Evolutionary conservation across 2,329 filamentous ascomycete species (phyloP), one percentile per base, ranked within the genome.

Genomic region (Pseudogymnoascus sp.): DNA sequence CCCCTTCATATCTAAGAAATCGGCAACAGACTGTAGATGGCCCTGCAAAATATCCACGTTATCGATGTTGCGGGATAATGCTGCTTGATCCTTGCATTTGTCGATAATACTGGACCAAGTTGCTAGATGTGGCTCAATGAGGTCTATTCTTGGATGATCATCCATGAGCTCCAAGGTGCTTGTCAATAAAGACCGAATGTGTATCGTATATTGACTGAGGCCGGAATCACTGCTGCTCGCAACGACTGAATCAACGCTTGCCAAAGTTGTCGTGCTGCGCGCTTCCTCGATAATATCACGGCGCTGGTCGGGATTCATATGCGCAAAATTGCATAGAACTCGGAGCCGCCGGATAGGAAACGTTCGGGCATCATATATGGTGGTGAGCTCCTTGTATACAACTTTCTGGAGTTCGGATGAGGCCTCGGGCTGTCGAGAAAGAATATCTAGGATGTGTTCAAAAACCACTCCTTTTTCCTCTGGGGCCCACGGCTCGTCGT

Each of bases 1-100:
- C 1, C 83, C 84, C 62, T 82, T 80, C 41, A 84, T 80, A 59
- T 81, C 80, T 4, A 86, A 76, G 66, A 80, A 87, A 63, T 85
- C 81, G 6, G 80, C 75, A 41, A 83, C 72, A 1, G 79, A 76
- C 61, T 79, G 76, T 38, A 88, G 72, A 59, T 84, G 80, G 31
- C 76, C 68, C 12, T 82, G 65, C 70, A 82, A 79, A 52, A 74
- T 72, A 16, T 78, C 75, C 6, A 77, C 67, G 66, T 84, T 78
- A 52, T 83, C 80, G n/a, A 88, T 69, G 12, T 72, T 70, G 11
- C 72, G 68, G 12, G 74, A 63, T 16, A 86, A 66, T 6, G 74
- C 71, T 6, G 74, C 68, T 71, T 75, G 73, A 35, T 77, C 75
- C 41, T 72, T 65, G 65, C 82, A 80, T 26, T 76, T 71, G 52